Evolutionary conservation across 176 grass and related monocot species (phyloP), one percentile per base, ranked within the genome.

Genomic region (Triticum timopheevii): DNA sequence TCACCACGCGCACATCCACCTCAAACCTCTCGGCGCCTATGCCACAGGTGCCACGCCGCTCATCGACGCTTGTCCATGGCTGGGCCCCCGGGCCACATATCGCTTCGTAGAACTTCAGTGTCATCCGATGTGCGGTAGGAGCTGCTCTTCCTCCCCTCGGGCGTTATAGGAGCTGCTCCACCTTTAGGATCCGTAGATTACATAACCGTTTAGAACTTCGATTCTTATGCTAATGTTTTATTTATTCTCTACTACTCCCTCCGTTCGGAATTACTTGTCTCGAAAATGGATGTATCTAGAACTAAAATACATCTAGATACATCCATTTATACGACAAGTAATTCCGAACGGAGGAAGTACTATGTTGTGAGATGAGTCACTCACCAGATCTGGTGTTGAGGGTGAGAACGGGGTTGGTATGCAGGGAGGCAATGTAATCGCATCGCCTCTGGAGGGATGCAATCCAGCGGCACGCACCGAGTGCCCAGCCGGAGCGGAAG

Each of bases 101-200:
- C 8, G 80, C 76, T 0, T 65, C 1, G 35, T 74, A 87, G 84
- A 94, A 94, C 80, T 52, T 84, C 20, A 8, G 58, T n/a, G 44
- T 91, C 92, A 94, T 91, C 64, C 56, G 75, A 22, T 20, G 34
- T 45, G 89, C 86, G n/a, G n/a, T n/a, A n/a, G n/a, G n/a, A n/a
- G n/a, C n/a, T 8, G 34, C 44, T 58, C 76, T 13, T 82, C 11
- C 25, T 78, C 70, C 38, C 13, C 22, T 58, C 13, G 1, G 15
- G 12, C 25, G 72, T 65, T 36, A 87, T 84, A 45, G 44, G 27
- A 77, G 6, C 44, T 83, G 64, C 30, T 61, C 25, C 61, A 68
- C 22, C 59, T 34, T 33, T 42, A 58, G 22, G 24, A 59, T 10
- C 31, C 11, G 10, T 8, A 68, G 5, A 79, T 66, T 67, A 68